Evolutionary conservation across 176 grass and related monocot genomes (phyloP), one percentile per base, ranked within the genome.

Genomic region (Cenchrus purpureus): DNA sequence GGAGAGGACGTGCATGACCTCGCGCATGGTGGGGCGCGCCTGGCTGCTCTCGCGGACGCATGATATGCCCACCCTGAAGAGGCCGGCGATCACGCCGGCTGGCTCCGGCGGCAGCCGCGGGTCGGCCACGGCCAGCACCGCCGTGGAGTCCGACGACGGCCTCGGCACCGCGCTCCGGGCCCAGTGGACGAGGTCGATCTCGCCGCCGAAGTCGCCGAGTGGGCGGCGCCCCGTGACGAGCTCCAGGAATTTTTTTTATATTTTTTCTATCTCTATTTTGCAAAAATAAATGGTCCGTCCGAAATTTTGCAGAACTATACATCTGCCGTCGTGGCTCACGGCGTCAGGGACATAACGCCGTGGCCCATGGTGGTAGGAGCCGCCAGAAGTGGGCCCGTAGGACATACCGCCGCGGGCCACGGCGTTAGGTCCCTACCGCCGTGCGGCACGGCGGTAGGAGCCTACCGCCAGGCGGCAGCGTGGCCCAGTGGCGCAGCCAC

Each of bases 141-240:
- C 82, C 1, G 91, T 67, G 11, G 61, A 43, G 40, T 92, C 92
- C 1, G 87, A 77, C n/a, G 87, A 77, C n/a, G 60, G 28, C 1
- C 91, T 82, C 0, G 91, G 51, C 14, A 93, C 62, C 11, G 28
- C 12, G 58, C 85, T 91, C 89, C 0, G 82, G 60, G 1, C 89
- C 94, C 91, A 97, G 13, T 61, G 74, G n/a, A 94, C 94, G 3
- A 97, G 93, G 85, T 97, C 94, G 7, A 97, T 89, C 67, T 91
- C 94, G 14, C 94, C 91, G 3, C 94, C 94, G 29, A 97, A 94
- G 19, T 87, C 68, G 28, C 89, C 89, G 0, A 97, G 91, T 0
- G 91, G 94, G 20, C 89, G 89, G 1, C 89, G 91, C 0, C 94
- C 94, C 0, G 94, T 97, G 73, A 97, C 86, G 50, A 93, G 84